Evolutionary conservation across 495 filamentous ascomycete species (phyloP).

Genomic region (Penicillium bovifimosum): DNA sequence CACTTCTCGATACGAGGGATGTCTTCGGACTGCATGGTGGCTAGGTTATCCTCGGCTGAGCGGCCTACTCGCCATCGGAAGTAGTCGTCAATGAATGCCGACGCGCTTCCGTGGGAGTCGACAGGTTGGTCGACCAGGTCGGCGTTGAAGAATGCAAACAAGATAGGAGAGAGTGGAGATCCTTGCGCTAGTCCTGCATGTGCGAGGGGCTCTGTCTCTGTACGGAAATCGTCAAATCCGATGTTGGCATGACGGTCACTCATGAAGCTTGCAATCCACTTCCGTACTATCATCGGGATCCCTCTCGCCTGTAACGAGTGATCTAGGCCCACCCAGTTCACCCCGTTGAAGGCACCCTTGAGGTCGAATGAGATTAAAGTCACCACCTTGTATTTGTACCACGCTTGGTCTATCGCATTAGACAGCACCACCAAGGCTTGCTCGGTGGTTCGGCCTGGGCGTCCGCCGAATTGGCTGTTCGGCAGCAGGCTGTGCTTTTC

Average conservation of each 20-base stretch:
- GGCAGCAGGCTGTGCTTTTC: slow-evolving; percentile 23
- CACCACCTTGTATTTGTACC: slow-evolving; percentile 11
- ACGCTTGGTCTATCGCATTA: slow-evolving; percentile 22
- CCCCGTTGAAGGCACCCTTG: slow-evolving; percentile 20
- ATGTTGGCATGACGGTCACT: too few species aligned
- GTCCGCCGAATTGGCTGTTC: slow-evolving; percentile 21
- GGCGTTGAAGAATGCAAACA: slow-evolving; percentile 27
- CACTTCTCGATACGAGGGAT: too few species aligned
- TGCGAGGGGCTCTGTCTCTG: slow-evolving; percentile 5
- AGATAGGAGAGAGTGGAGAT: slow-evolving; percentile 23
- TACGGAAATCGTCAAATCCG: slow-evolving; percentile 21
- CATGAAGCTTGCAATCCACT: too few species aligned
- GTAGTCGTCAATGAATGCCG: too few species aligned
- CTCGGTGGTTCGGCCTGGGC: slow-evolving; percentile 19
- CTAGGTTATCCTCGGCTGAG: too few species aligned
- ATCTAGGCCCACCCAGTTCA: slow-evolving; percentile 22
- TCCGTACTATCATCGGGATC: too few species aligned
- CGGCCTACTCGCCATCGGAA: too few species aligned
- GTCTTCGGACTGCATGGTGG: too few species aligned
- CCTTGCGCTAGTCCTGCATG: slow-evolving; percentile 25
- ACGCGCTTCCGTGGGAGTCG: too few species aligned
- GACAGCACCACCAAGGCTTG: background rate
- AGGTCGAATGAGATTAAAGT: slow-evolving; percentile 16
- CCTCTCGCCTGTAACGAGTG: slow-evolving; percentile 9
- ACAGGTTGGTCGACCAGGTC: too few species aligned